Evolutionary conservation across 2,329 filamentous ascomycete species (phyloP), one percentile per base, ranked within the genome.

Genomic region (Dryadomyces quercus-mongolicae): DNA sequence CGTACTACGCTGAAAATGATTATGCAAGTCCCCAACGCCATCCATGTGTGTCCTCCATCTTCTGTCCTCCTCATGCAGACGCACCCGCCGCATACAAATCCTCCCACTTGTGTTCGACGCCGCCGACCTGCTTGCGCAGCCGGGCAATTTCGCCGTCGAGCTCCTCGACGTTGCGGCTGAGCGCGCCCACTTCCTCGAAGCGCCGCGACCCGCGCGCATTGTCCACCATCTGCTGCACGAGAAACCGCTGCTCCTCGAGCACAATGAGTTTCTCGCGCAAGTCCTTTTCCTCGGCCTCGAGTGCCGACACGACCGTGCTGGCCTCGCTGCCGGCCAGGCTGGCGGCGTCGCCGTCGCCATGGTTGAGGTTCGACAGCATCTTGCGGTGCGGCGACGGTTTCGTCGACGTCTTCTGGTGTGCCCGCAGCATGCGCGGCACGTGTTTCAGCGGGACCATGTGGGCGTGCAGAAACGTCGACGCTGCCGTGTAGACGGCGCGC

Each of bases 371-470:
- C 5, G 63, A 62, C 1, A 68, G 60, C 12, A 66, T 53, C 31
- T 62, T 60, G 4, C 66, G 59, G 54, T 68, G 66, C 34, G 18
- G 36, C 49, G 40, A 10, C 4, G 34, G 10, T 2, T 20, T 10
- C 22, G 34, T 44, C 38, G 38, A 3, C 12, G 25, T 4, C 31
- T 44, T 63, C 45, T 70, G 70, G 2, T 70, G 67, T 8, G 70
- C 69, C 52, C 71, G 72, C 16, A 90, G 73, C 59, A 89, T 73
- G 45, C 81, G 80, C 0, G 86, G 86, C 0, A 90, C 72, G 31
- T 81, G 80, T 65, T 88, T 94, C 15, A 96, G 72, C 0, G 91
- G 89, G 9, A 96, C 76, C 88, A 96, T 94, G 63, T 96, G 88
- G 4, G 89, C 77, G 63, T 95, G 90, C 5, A 96, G 71, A 62